Percentiles rank a stretch among this genome's conserved stretches.
Conservation (phyloP, 2,329 filamentous ascomycete species). For the Sphaerostilbella broomeana region DNA sequence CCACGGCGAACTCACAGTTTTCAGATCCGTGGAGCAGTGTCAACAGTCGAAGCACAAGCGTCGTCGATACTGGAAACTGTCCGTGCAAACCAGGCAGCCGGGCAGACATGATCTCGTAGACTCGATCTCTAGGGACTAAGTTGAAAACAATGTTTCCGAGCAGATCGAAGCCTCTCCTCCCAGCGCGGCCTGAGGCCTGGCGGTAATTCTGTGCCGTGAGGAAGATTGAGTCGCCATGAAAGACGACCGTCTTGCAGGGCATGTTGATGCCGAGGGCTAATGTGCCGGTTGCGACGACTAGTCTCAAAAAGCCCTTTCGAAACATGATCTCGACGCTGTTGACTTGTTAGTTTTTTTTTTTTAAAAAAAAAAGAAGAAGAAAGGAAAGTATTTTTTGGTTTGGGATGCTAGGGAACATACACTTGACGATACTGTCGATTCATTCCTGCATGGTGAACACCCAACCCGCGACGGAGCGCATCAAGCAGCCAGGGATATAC, state of each 20-base stretch:
- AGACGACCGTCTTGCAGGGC: conserved; percentile 77
- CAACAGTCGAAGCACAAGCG: conserved; percentile 62
- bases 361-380: too few species aligned
- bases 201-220: conserved; percentile 70
- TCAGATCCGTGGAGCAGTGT: conserved; percentile 60
- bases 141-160: conserved; percentile 78
- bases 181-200: conserved; percentile 70
- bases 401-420: conserved; percentile 27
- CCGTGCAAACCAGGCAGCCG: conserved; percentile 66
- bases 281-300: conserved; percentile 70
- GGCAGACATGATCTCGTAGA: conserved; percentile 64
- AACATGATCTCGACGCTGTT: conserved; percentile 61
- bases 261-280: conserved; percentile 75
- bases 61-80: conserved; percentile 72
- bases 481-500: conserved; percentile 45
- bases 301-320: conserved; percentile 61
- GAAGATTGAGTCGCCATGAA: conserved; percentile 65
- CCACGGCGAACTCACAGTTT: conserved; percentile 53
- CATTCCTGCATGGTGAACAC: conserved; percentile 74
- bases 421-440: conserved; percentile 69
- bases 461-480: conserved; percentile 61
- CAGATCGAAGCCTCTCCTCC: conserved; percentile 72
- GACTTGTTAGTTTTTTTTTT: not conserved
- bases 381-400: not conserved
- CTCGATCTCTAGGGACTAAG: conserved; percentile 53